Conservation (phyloP, 371 early-diverging fungal genomes). For the Synchytrium microbalum region DNA sequence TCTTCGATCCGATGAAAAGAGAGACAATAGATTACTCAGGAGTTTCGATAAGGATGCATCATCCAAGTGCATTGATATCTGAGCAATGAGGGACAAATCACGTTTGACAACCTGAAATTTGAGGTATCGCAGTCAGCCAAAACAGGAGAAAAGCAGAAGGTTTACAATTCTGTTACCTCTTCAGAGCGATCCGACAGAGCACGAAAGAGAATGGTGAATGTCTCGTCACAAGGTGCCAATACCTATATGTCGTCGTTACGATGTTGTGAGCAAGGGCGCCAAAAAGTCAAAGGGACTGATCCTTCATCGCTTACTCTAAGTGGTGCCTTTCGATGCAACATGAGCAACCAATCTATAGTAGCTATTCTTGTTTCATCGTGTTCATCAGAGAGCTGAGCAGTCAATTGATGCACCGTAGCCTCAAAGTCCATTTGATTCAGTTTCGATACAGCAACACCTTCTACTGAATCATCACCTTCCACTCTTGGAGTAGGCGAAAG, state of each 20-base stretch:
- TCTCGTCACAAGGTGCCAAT: constrained; percentile 65
- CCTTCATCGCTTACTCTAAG: constrained; percentile 35
- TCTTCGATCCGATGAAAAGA: constrained; percentile 79
- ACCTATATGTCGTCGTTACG: constrained; percentile 14
- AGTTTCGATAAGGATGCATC: constrained; percentile 70
- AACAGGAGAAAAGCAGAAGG: constrained; percentile 19
- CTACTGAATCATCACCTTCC: too few species aligned
- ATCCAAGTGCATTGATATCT: constrained; percentile 74
- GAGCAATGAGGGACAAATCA: constrained; percentile 84
- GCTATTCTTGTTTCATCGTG: constrained; percentile 82
- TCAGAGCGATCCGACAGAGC: constrained; percentile 84
- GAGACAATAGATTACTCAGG: constrained; percentile 66
- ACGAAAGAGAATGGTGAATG: constrained; percentile 71
- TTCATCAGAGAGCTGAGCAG: constrained; percentile 68
- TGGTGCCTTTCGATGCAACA: constrained; percentile 84
- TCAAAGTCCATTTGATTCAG: constrained; percentile 73
- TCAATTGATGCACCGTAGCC: constrained; percentile 63
- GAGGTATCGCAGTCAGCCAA: neutral
- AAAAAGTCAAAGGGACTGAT: too few species aligned
- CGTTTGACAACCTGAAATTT: constrained; percentile 61
- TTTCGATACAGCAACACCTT: too few species aligned
- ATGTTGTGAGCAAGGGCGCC: constrained; percentile 19
- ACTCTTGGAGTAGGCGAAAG: too few species aligned
- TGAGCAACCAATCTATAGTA: constrained; percentile 82
- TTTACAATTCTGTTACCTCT: too few species aligned